These are phyloP conservation scores for Aspergillus cavernicola DNA, from an alignment of 495 filamentous ascomycete genomes.

Conservation along the genomic window DNA sequence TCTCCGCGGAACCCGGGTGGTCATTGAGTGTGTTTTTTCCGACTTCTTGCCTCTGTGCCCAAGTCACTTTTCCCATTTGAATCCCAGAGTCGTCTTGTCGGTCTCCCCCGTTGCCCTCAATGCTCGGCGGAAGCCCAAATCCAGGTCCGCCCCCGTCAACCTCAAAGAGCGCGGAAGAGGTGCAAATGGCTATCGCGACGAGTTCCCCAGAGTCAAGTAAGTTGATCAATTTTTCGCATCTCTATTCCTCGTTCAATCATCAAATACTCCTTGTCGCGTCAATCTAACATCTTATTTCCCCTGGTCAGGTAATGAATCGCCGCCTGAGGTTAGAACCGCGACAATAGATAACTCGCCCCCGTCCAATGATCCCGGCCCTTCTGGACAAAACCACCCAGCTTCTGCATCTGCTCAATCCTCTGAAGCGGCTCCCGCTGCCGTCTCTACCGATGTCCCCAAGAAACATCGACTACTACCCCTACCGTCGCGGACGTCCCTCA, in stretches of 20 bases:
- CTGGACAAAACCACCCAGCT: conserved; percentile 21
- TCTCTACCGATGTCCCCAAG: conserved; percentile 35
- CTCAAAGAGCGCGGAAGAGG: conserved; percentile 30
- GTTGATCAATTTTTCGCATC: not conserved
- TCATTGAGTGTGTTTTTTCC: conserved; percentile 12
- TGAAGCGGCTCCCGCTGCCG: conserved; percentile 14
- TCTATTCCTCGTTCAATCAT: not conserved
- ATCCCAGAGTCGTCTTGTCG: conserved; percentile 2
- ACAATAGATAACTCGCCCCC: conserved; percentile 26
- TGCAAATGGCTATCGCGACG: conserved; percentile 36
- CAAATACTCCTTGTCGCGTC: conserved; percentile 1
- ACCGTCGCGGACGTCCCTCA: conserved; percentile 67
- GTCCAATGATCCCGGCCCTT: conserved; percentile 24
- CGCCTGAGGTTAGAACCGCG: conserved; percentile 26
- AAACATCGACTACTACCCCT: conserved; percentile 58
- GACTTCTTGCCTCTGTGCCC: conserved; percentile 3
- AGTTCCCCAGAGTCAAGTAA: conserved; percentile 21
- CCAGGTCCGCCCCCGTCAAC: conserved; percentile 31
- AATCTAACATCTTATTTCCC: conserved; percentile 13
- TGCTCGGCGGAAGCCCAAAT: conserved; percentile 38
- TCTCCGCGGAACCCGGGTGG: conserved; percentile 25
- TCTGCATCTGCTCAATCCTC: conserved; percentile 16
- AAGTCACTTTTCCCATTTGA: conserved; percentile 3
- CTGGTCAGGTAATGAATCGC: conserved; percentile 28
- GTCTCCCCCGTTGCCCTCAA: conserved; percentile 26